These are phyloP conservation scores for Aureobasidium sp. DNA, from an alignment of 2,329 filamentous ascomycete genomes.

Conservation along the genomic window DNA sequence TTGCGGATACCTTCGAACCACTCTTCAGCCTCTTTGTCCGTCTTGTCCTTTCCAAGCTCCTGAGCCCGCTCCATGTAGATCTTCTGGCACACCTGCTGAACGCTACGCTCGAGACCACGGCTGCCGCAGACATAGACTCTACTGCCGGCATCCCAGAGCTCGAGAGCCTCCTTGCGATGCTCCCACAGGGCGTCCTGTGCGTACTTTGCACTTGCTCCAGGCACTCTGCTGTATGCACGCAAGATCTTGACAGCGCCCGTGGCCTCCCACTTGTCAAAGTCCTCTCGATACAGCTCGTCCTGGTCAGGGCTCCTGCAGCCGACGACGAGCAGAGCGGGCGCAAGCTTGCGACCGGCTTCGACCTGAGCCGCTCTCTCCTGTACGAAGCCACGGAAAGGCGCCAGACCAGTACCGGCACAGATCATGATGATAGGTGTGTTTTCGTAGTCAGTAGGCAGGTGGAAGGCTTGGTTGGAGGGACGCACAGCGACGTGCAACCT, in stretches of 20 bases:
- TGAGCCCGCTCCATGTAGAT: conserved; percentile 37
- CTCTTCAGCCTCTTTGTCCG: conserved; percentile 20
- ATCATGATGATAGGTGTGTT: conserved; percentile 70
- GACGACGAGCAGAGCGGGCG: conserved; percentile 53
- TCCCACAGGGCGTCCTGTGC: conserved; percentile 48
- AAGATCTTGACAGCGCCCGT: conserved; percentile 55
- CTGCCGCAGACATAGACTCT: conserved; percentile 62
- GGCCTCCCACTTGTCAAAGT: conserved; percentile 53
- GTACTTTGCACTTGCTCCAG: conserved; percentile 38
- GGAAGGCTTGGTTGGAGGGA: conserved; percentile 37
- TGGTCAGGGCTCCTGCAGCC: conserved; percentile 51
- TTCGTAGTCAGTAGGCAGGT: conserved; percentile 36
- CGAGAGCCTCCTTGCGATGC: conserved; percentile 39
- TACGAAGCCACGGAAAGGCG: conserved; percentile 96
- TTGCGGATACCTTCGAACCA: conserved; percentile 24
- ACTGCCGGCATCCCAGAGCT: conserved; percentile 44
- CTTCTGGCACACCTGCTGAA: conserved; percentile 35
- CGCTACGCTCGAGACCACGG: conserved; percentile 38
- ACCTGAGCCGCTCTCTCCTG: conserved; percentile 66
- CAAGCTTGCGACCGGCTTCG: conserved; percentile 44
- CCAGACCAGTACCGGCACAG: conserved; percentile 95
- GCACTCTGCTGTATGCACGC: conserved; percentile 51
- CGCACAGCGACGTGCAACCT: conserved; percentile 37
- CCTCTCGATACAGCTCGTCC: conserved; percentile 56
- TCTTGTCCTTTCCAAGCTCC: conserved; percentile 30